Conservation (phyloP, 148 eudicot species). For the Chenopodium quinoa region DNA sequence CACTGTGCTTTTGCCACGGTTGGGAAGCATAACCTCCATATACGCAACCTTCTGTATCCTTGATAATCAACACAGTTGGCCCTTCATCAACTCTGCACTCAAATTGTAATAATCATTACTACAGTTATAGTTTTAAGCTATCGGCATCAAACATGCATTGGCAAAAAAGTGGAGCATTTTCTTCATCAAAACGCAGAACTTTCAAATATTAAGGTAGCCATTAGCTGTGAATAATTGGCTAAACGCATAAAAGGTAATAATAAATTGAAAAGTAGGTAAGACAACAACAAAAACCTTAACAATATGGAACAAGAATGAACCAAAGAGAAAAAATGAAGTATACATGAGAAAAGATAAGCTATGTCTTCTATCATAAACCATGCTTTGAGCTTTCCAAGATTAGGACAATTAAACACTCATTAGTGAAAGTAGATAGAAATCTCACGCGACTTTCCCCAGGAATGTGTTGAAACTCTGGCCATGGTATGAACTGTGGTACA, state of each 20-base stretch:
- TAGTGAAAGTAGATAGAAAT: slow-evolving; percentile 10
- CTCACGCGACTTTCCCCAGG: slow-evolving; percentile 78
- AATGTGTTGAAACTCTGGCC: slow-evolving; percentile 91
- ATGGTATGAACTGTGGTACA: slow-evolving; percentile 76
- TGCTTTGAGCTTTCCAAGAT: background rate
- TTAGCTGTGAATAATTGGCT: background rate
- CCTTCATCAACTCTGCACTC: slow-evolving; percentile 66
- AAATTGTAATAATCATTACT: background rate
- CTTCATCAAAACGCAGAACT: background rate
- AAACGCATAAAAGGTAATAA: background rate
- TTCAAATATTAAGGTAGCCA: background rate
- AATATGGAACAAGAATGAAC: background rate
- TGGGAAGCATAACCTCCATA: slow-evolving; percentile 97
- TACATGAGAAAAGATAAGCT: background rate
- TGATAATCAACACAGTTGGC: slow-evolving; percentile 75
- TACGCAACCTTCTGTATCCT: slow-evolving; percentile 78
- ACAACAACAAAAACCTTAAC: background rate
- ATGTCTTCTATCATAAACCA: background rate
- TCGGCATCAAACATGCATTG: background rate
- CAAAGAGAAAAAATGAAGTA: background rate
- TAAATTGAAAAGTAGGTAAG: too few species aligned
- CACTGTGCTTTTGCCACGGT: slow-evolving; percentile 88
- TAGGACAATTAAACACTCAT: background rate
- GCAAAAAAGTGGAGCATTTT: background rate
- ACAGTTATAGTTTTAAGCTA: background rate